Conservation (phyloP, 139 green algal genomes). For the Chlamydomonas incerta region DNA sequence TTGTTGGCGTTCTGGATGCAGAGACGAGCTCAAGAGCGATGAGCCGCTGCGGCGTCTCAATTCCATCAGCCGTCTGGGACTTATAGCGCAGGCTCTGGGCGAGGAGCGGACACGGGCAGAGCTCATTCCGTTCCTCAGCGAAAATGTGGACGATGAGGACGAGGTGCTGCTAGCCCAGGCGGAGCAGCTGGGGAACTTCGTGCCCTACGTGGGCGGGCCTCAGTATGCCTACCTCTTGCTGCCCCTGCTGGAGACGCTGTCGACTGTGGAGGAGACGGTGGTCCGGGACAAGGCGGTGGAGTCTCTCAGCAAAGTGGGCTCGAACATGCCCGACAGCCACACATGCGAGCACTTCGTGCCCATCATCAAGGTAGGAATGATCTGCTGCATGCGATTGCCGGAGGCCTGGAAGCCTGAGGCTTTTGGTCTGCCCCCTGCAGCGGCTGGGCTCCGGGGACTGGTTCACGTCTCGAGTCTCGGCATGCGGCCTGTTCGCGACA, state of each 20-base stretch:
- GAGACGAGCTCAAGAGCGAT: constrained; percentile 94
- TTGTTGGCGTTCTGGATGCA: constrained; percentile 53
- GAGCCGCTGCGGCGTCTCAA: constrained; percentile 95
- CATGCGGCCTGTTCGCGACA: constrained; percentile 89
- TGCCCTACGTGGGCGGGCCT: constrained; percentile 92
- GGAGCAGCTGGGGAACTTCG: constrained; percentile 96
- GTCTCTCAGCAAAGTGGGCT: constrained; percentile 84
- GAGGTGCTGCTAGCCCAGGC: constrained; percentile 97
- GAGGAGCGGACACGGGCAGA: constrained; percentile 94
- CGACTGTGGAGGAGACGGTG: constrained; percentile 97
- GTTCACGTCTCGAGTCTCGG: constrained; percentile 96
- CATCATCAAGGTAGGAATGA: constrained; percentile 78
- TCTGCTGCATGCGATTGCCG: too few relatives aligned
- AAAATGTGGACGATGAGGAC: constrained; percentile 98
- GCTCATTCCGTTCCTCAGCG: constrained; percentile 97
- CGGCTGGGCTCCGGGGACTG: constrained; percentile 93
- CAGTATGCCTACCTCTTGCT: constrained; percentile 86
- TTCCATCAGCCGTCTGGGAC: constrained; percentile 89
- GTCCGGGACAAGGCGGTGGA: constrained; percentile 96
- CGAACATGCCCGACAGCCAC: constrained; percentile 76
- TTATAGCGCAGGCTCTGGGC: constrained; percentile 95
- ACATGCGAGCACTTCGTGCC: constrained; percentile 87
- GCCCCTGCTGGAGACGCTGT: constrained; percentile 92
- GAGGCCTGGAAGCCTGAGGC: too few relatives aligned
- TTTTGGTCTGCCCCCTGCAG: constrained; percentile 60